These are phyloP conservation scores for Psilocybe cyanescens DNA, from an alignment of 768 basidiomycete genomes.

Conservation along the genomic window DNA sequence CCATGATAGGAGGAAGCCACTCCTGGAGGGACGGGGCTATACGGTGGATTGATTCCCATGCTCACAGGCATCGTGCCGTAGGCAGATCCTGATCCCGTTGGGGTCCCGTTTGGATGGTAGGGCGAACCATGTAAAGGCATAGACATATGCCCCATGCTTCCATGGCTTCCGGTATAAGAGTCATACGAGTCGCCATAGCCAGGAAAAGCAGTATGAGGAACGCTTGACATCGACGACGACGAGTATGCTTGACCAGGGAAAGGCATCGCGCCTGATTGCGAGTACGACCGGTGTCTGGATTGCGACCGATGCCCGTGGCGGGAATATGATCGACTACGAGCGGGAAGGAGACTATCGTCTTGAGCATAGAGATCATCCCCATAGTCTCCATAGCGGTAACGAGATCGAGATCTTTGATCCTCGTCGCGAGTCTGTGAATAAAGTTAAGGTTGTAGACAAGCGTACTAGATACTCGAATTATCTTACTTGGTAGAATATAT, in stretches of 20 bases:
- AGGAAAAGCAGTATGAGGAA: conserved; percentile 26
- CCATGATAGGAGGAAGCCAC: conserved; percentile 30
- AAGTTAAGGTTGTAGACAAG: conserved; percentile 2
- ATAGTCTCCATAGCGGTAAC: conserved; percentile 26
- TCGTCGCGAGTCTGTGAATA: conserved; percentile 36
- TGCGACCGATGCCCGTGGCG: conserved; percentile 25
- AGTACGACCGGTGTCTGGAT: conserved; percentile 38
- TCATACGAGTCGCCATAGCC: conserved; percentile 23
- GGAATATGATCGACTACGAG: conserved; percentile 36
- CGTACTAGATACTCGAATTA: background rate
- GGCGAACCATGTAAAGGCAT: conserved; percentile 19
- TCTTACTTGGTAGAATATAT: conserved; percentile 58
- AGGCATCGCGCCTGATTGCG: conserved; percentile 24
- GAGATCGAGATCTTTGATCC: conserved; percentile 40
- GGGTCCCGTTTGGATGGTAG: conserved; percentile 23
- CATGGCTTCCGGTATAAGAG: conserved; percentile 24
- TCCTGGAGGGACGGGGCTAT: conserved; percentile 26
- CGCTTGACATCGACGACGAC: conserved; percentile 17
- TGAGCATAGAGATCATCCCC: conserved; percentile 42
- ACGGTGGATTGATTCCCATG: conserved; percentile 21
- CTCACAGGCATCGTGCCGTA: conserved; percentile 25
- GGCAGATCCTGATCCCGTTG: conserved; percentile 18
- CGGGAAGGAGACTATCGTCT: conserved; percentile 36
- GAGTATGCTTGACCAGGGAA: conserved; percentile 26
- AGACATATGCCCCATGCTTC: conserved; percentile 22